A percentile compares a stretch with the other conserved stretches of the same genome.
These are phyloP conservation scores for Kickxella alabastrina DNA, from an alignment of 192 early-diverging fungal species.

Conservation along the genomic window DNA sequence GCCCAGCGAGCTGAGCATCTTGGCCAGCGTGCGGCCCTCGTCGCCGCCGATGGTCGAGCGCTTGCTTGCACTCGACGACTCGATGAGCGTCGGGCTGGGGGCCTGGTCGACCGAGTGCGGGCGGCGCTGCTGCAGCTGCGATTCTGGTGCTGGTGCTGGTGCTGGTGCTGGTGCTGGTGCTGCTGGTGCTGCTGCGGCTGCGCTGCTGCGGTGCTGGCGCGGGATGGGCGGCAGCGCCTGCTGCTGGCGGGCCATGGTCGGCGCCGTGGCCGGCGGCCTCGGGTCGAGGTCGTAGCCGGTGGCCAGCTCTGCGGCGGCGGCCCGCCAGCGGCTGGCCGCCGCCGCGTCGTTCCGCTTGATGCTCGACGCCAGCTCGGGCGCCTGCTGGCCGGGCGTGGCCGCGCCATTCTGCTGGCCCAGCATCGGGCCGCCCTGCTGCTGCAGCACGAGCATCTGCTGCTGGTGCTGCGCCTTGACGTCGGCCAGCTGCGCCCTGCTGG, in stretches of 20 bases:
- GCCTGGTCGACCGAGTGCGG: constrained; percentile 32
- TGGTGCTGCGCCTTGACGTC: constrained; percentile 41
- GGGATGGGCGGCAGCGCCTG: too few relatives aligned
- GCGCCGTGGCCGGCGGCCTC: constrained; percentile 4
- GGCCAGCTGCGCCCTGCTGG: constrained; percentile 24
- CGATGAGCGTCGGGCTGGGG: not conserved
- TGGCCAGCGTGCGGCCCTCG: constrained; percentile 38
- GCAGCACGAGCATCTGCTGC: constrained; percentile 34
- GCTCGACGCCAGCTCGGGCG: constrained; percentile 8
- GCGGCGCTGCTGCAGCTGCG: constrained; percentile 22
- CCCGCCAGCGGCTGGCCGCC: constrained; percentile 29
- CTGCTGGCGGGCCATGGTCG: not conserved
- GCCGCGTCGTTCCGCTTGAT: constrained; percentile 25
- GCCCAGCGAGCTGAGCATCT: constrained; percentile 42
- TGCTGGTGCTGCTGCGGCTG: too few relatives aligned
- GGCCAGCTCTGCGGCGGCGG: constrained; percentile 27
- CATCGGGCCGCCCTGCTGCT: too few relatives aligned
- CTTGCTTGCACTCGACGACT: constrained; percentile 16
- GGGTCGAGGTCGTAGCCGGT: constrained; percentile 37
- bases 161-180: too few relatives aligned
- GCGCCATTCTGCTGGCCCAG: too few relatives aligned
- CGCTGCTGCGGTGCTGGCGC: too few relatives aligned
- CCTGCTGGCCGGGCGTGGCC: not conserved
- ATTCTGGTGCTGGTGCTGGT: too few relatives aligned
- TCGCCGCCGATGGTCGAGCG: constrained; percentile 35